These are phyloP conservation scores for Fraxinus nigra DNA, from an alignment of 305 asterid species.

Conservation along the genomic window DNA sequence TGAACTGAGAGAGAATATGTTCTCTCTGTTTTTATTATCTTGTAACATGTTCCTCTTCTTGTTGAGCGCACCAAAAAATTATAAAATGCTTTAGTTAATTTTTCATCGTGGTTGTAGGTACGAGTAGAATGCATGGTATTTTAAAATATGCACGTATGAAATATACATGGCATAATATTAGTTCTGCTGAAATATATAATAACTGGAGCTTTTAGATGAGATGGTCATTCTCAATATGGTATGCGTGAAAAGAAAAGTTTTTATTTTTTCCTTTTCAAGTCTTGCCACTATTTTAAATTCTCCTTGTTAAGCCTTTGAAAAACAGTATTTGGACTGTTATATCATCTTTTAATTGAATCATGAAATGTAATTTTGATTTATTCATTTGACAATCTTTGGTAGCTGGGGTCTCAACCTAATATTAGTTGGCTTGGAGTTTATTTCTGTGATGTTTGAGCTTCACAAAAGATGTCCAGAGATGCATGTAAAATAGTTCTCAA, in stretches of 20 bases:
- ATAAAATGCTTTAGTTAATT: background rate
- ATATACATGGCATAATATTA: background rate
- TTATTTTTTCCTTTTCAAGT: background rate
- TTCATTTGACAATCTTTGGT: background rate
- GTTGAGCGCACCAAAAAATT: background rate
- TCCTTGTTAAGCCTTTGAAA: background rate
- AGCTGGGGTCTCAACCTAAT: constrained; percentile 6
- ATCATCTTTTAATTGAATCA: constrained; percentile 12
- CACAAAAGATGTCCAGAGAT: background rate
- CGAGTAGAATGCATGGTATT: background rate
- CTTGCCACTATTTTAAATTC: background rate
- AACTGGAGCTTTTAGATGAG: background rate
- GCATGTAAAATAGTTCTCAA: constrained; percentile 7
- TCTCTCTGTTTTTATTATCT: background rate
- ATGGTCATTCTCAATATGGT: background rate
- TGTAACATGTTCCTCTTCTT: background rate
- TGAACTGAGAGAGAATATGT: background rate
- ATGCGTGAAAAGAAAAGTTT: background rate
- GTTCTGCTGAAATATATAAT: background rate
- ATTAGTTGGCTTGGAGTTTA: constrained; percentile 3
- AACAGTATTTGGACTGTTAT: background rate
- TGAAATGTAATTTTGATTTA: constrained; percentile 1
- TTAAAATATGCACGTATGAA: background rate
- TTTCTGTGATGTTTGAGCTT: constrained; percentile 16
- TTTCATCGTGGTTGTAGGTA: background rate